These are phyloP conservation scores for Diaporthe ilicicola DNA, from an alignment of 2,329 filamentous ascomycete genomes.

Conservation along the genomic window DNA sequence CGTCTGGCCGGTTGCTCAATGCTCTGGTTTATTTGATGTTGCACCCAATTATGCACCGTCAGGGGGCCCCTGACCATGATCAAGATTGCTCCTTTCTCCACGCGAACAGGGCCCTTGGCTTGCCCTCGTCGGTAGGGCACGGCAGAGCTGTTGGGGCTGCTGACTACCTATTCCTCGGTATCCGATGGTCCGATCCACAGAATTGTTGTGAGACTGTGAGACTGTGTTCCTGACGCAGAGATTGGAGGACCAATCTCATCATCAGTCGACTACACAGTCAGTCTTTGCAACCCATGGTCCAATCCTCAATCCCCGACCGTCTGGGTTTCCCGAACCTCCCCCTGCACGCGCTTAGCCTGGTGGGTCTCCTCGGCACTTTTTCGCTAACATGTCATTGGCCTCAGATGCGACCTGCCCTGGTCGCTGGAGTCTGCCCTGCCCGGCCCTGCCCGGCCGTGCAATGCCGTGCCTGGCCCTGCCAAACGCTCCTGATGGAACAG, in stretches of 20 bases:
- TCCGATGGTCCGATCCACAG: not conserved
- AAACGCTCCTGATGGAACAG: not conserved
- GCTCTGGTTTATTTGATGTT: constrained; percentile 20
- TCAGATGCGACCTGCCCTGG: constrained; percentile 11
- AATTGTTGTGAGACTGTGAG: not conserved
- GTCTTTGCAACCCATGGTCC: too few relatives aligned
- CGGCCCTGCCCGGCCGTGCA: too few relatives aligned
- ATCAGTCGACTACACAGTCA: not conserved
- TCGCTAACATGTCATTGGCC: constrained; percentile 20
- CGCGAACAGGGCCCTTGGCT: not conserved
- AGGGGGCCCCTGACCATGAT: constrained; percentile 23
- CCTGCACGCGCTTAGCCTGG: constrained; percentile 13
- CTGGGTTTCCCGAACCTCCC: constrained; percentile 5
- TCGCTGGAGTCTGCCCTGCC: not conserved
- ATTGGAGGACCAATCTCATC: not conserved
- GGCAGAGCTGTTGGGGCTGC: not conserved
- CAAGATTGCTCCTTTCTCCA: constrained; percentile 22
- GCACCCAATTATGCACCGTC: constrained; percentile 19
- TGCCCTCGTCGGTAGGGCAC: not conserved
- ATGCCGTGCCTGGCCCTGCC: not conserved
- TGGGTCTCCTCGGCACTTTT: constrained; percentile 18
- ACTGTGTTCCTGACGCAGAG: not conserved
- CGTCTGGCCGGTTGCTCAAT: constrained; percentile 19
- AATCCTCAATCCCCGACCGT: constrained; percentile 11
- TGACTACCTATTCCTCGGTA: not conserved